Conservation (phyloP, 2,329 filamentous ascomycete species). For the Westerdykella sp. region DNA sequence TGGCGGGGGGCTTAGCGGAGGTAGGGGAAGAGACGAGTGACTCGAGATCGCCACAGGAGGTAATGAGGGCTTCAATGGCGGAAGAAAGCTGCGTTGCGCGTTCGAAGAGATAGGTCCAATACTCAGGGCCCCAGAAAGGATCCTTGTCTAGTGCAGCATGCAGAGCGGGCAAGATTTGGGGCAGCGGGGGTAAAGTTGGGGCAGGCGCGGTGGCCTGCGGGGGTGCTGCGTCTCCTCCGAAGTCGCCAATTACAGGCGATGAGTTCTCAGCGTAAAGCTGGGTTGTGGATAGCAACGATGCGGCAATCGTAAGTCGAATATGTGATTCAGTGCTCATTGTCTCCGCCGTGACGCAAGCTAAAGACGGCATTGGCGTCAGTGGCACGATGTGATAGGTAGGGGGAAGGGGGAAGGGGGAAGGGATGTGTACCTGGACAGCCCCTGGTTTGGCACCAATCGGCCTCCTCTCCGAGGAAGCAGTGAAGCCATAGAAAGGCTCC, state of each 20-base stretch:
- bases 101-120: slow-evolving; percentile 40
- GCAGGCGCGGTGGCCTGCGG: slow-evolving; percentile 5
- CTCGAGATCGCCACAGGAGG: slow-evolving; percentile 40
- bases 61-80: slow-evolving; percentile 43
- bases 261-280: slow-evolving; percentile 13
- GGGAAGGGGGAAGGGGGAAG: too few species aligned
- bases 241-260: slow-evolving; percentile 4
- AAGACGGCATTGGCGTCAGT: slow-evolving; percentile 1
- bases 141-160: slow-evolving; percentile 37
- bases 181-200: slow-evolving; percentile 26
- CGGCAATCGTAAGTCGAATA: slow-evolving; percentile 44
- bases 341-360: slow-evolving; percentile 41
- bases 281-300: slow-evolving; percentile 41
- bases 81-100: slow-evolving; percentile 40
- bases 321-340: slow-evolving; percentile 44
- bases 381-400: too few species aligned
- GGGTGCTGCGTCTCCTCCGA: slow-evolving; percentile 2
- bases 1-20: slow-evolving; percentile 8
- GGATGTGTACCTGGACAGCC: slow-evolving; percentile 45
- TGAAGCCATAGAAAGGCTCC: slow-evolving; percentile 55
- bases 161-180: slow-evolving; percentile 40
- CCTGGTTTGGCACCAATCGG: slow-evolving; percentile 52
- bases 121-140: slow-evolving; percentile 41
- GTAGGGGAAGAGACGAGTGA: slow-evolving; percentile 33
- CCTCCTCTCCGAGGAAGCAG: slow-evolving; percentile 52